Percentiles rank a stretch among this genome's conserved stretches.
Conservation (phyloP, 2,329 filamentous ascomycete species). For the Septoria petroselini region DNA sequence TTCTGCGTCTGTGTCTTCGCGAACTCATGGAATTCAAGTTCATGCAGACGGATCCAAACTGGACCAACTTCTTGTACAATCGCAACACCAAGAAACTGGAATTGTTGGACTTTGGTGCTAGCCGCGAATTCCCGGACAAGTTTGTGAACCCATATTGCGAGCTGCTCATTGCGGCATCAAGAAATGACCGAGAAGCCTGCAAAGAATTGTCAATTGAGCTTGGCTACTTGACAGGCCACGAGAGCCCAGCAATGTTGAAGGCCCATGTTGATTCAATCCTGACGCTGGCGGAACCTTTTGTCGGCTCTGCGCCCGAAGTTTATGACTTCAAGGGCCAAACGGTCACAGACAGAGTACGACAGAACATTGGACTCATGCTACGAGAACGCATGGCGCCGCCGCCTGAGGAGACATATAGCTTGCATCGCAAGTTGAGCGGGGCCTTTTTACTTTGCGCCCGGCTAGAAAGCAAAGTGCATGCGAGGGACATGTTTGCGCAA, state of each 20-base stretch:
- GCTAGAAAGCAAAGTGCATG: slow-evolving; percentile 77
- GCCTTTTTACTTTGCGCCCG: slow-evolving; percentile 89
- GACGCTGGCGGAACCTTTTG: slow-evolving; percentile 89
- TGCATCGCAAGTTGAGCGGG: slow-evolving; percentile 92
- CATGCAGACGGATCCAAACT: slow-evolving; percentile 99
- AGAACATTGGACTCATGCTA: slow-evolving; percentile 88
- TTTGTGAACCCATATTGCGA: slow-evolving; percentile 80
- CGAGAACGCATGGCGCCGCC: slow-evolving; percentile 83
- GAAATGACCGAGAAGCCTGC: slow-evolving; percentile 40
- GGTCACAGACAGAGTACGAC: slow-evolving; percentile 88
- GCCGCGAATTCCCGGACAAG: slow-evolving; percentile 73
- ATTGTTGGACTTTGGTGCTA: slow-evolving; percentile 92
- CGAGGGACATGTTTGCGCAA: slow-evolving; percentile 72
- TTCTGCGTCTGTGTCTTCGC: slow-evolving; percentile 83
- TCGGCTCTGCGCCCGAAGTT: slow-evolving; percentile 67
- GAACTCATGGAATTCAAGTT: slow-evolving; percentile 94
- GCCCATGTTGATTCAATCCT: slow-evolving; percentile 86
- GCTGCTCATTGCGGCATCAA: slow-evolving; percentile 75
- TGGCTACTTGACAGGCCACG: slow-evolving; percentile 88
- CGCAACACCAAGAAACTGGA: slow-evolving; percentile 66
- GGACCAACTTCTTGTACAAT: slow-evolving; percentile 98
- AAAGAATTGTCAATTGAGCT: slow-evolving; percentile 34
- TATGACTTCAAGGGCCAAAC: slow-evolving; percentile 95
- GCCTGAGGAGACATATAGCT: slow-evolving; percentile 93
- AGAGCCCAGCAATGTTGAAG: slow-evolving; percentile 80